phyloP scores from a whole-genome alignment of 352 stramenopile species.

The Phytophthora citrophthora region DNA sequence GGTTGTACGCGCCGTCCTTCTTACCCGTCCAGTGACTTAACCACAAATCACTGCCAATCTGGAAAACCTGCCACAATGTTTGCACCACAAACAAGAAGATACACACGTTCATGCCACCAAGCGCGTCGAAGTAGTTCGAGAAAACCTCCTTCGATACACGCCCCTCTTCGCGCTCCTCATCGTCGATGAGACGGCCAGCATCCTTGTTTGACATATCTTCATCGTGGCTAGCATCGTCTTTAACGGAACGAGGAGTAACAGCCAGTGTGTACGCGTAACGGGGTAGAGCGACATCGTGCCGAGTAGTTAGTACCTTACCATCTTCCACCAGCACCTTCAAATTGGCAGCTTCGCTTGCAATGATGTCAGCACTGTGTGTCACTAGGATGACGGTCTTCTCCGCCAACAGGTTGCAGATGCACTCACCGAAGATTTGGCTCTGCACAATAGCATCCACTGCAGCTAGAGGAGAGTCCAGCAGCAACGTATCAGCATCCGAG shows the following conservation, averaged over 20 bases:
- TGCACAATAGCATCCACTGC: constrained; percentile 95
- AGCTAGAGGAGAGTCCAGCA: constrained; percentile 93
- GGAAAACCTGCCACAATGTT: constrained; percentile 34
- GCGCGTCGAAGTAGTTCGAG: constrained; percentile 40
- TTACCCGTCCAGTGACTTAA: constrained; percentile 39
- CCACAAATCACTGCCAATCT: constrained; percentile 39
- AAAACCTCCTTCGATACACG: constrained; percentile 51
- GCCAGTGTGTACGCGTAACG: constrained; percentile 12
- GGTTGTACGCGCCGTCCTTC: constrained; percentile 21
- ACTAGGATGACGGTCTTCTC: constrained; percentile 88
- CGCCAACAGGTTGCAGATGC: constrained; percentile 37
- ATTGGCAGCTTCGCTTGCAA: constrained; percentile 37
- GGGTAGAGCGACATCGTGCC: constrained; percentile 11
- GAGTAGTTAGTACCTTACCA: no score
- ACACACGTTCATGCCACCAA: constrained; percentile 41
- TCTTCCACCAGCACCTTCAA: constrained; percentile 39
- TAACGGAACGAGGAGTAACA: constrained; percentile 1
- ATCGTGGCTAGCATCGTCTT: constrained; percentile 5
- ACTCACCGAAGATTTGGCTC: constrained; percentile 84
- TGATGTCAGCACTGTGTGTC: constrained; percentile 89
- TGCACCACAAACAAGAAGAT: constrained; percentile 23
- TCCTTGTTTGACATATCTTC: constrained; percentile 5
- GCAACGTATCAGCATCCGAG: constrained; percentile 4
- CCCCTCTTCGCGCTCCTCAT: constrained; percentile 49
- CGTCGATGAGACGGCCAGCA: constrained; percentile 34